Evolutionary conservation across 2,329 filamentous ascomycete genomes (phyloP), one percentile per base, ranked within the genome.

Genomic region (Venturia pyrina): DNA sequence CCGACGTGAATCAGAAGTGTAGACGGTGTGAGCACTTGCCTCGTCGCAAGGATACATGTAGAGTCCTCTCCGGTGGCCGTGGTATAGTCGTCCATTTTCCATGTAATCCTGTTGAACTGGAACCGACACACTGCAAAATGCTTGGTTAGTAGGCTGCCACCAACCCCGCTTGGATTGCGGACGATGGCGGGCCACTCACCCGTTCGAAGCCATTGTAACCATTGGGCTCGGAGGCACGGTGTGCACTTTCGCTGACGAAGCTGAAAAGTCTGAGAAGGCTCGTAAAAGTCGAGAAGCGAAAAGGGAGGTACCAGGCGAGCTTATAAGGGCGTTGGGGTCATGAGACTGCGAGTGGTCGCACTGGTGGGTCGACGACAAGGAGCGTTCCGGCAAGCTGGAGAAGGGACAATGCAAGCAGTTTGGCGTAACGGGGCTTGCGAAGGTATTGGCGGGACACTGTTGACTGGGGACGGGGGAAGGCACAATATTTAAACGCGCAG

Each of bases 21-120:
- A 66, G 44, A 61, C 34, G 56, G 28, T 13, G 62, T 37, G 37
- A 6, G 65, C 66, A 64, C 80, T 76, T 78, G 89, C 87, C 77
- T 89, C 85, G 75, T 95, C 91, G 74, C 89, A 89, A 28, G 91
- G 91, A 69, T 89, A 85, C 77, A 90, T 81, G 75, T 93, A 93
- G 70, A 87, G 85, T 65, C 87, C 87, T 70, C 79, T 83, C 68
- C 83, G 83, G 75, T 82, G 91, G 32, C 82, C 83, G 73, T 89
- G 87, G 74, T 91, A 93, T 68, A 80, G 80, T 65, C 90, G 84
- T 24, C 85, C 88, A 76, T 92, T 87, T 73, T 90, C 87, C 71
- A 71, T 67, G 68, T 83, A 83, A 70, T 84, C 79, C 68, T 74
- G 74, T 66, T 79, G 76, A 56, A 72, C 66, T 60, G 67, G 72